Percentiles rank a stretch among this genome's conserved stretches.
Conservation (phyloP, 805 yeast genomes). For the Candida ortonii region DNA sequence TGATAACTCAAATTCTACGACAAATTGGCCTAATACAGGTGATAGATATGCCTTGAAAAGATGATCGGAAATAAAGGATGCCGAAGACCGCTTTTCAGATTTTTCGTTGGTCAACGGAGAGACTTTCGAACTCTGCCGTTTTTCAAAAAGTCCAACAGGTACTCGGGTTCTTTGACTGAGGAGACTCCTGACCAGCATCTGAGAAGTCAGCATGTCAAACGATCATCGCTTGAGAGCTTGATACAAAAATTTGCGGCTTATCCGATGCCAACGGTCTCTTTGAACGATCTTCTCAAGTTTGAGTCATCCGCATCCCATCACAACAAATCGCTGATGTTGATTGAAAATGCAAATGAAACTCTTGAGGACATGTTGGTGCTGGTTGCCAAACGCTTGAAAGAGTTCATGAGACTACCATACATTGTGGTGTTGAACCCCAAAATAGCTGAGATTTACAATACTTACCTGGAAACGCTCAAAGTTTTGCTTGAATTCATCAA, state of each 20-base stretch:
- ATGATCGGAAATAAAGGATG: too few species aligned
- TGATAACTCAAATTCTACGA: too few species aligned
- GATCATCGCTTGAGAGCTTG: slow-evolving; percentile 45
- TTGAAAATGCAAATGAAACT: slow-evolving; percentile 52
- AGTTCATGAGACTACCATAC: slow-evolving; percentile 75
- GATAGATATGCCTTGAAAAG: too few species aligned
- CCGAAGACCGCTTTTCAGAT: too few species aligned
- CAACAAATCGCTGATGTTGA: slow-evolving; percentile 32
- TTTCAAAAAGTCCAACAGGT: too few species aligned
- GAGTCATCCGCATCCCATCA: slow-evolving; percentile 31
- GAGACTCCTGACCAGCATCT: slow-evolving; percentile 12
- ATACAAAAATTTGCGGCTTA: slow-evolving; percentile 54
- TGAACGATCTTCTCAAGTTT: slow-evolving; percentile 48
- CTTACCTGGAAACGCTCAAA: slow-evolving; percentile 69
- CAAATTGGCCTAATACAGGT: too few species aligned
- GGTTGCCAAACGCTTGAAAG: slow-evolving; percentile 68
- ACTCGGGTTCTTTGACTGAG: too few species aligned
- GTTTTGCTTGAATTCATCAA: slow-evolving; percentile 41
- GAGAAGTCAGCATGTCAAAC: slow-evolving; percentile 15
- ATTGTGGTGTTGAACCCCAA: slow-evolving; percentile 84
- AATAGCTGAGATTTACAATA: slow-evolving; percentile 70
- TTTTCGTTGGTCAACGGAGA: too few species aligned
- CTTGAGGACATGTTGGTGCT: slow-evolving; percentile 53
- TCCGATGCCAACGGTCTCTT: slow-evolving; percentile 51
- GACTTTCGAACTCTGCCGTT: too few species aligned